Evolutionary conservation across 1,284 basidiomycete genomes (phyloP).

Genomic region (Mycena sp.): DNA sequence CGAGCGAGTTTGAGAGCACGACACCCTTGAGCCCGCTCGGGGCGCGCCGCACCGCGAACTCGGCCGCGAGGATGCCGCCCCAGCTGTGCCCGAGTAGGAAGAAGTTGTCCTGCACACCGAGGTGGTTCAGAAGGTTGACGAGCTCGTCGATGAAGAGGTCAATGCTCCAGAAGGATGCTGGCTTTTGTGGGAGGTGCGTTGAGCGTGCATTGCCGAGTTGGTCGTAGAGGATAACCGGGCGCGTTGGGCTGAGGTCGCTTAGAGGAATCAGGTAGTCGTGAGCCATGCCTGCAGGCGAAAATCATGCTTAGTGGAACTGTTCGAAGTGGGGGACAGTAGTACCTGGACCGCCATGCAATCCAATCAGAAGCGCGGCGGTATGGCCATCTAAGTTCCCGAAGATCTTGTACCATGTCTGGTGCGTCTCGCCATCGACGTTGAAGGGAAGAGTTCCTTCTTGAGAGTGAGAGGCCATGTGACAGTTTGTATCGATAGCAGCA

Average conservation of each 20-base stretch:
- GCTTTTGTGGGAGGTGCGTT: conserved; percentile 46
- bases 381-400: background rate
- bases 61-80: conserved; percentile 59
- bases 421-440: background rate
- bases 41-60: conserved; percentile 40
- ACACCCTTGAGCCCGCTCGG: conserved; percentile 53
- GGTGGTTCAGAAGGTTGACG: conserved; percentile 49
- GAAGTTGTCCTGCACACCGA: conserved; percentile 48
- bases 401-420: conserved; percentile 12
- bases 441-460: background rate
- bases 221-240: conserved; percentile 59
- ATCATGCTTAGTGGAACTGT: no score
- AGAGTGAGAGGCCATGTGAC: no score
- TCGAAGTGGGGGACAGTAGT: no score
- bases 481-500: no score
- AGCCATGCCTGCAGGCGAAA: conserved; percentile 43
- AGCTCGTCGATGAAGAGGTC: conserved; percentile 60
- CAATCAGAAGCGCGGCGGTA: background rate
- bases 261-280: conserved; percentile 58
- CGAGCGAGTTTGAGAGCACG: conserved; percentile 46
- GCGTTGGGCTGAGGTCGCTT: conserved; percentile 40
- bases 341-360: conserved; percentile 5
- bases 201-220: conserved; percentile 57
- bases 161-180: conserved; percentile 52
- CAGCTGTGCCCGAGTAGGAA: conserved; percentile 59